phyloP scores from a whole-genome alignment of 352 stramenopile species.

The Blastocystis sp. region DNA sequence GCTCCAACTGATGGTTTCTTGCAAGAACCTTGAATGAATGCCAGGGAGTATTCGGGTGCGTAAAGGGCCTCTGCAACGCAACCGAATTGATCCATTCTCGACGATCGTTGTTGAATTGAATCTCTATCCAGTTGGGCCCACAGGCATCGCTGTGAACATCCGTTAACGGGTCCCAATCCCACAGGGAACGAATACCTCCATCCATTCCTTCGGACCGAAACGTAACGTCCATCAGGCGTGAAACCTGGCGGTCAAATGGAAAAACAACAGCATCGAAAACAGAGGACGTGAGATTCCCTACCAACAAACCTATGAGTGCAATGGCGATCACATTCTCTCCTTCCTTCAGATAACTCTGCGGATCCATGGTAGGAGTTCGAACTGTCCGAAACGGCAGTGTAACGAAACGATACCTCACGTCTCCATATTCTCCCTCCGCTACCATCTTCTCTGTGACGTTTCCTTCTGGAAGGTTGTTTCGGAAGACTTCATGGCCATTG shows the following conservation, averaged over 20 bases:
- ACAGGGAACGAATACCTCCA: not conserved
- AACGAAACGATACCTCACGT: slow-evolving; percentile 1
- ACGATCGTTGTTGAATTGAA: slow-evolving; percentile 18
- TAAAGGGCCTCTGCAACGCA: not conserved
- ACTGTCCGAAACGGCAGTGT: not conserved
- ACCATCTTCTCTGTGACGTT: not conserved
- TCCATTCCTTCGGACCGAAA: not conserved
- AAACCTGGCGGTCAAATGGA: not conserved
- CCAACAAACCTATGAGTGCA: not conserved
- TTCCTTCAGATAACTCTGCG: not conserved
- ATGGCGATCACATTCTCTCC: slow-evolving; percentile 33
- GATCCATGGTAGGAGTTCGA: not conserved
- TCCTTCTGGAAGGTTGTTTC: not conserved
- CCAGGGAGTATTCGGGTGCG: not conserved
- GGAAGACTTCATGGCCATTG: slow-evolving; percentile 53
- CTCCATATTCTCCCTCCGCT: not conserved
- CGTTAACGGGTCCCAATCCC: not conserved
- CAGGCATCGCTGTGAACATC: not conserved
- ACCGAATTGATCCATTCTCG: slow-evolving; percentile 29
- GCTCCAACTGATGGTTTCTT: not conserved
- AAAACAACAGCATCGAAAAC: slow-evolving; percentile 1
- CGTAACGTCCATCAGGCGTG: not conserved
- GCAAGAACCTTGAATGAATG: not conserved
- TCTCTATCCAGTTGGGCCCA: not conserved
- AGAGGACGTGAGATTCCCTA: not conserved